Conservation (phyloP, 345 rosid species). For the Eucalyptus erythrocorys region DNA sequence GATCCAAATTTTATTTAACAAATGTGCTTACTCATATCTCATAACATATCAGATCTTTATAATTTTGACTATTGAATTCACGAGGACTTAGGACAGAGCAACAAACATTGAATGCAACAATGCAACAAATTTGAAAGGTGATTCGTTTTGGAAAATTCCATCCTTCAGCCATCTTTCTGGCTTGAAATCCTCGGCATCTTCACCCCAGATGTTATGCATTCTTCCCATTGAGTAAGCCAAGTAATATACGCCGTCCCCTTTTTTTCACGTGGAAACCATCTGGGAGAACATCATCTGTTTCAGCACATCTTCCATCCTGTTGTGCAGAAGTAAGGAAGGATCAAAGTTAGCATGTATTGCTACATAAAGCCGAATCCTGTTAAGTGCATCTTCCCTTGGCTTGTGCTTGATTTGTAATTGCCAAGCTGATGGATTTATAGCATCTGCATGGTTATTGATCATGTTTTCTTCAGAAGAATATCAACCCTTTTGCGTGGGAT, state of each 20-base stretch:
- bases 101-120: constrained; percentile 49
- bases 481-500: background rate
- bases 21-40: too few species aligned
- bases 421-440: background rate
- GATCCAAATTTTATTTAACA: too few species aligned
- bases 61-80: background rate
- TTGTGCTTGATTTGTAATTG: background rate
- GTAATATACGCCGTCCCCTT: constrained; percentile 46
- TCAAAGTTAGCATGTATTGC: background rate
- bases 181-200: constrained; percentile 48
- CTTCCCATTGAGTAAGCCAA: constrained; percentile 74
- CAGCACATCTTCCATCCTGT: constrained; percentile 55
- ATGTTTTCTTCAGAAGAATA: background rate
- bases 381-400: background rate
- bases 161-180: constrained; percentile 77
- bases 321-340: background rate
- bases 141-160: constrained; percentile 55
- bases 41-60: too few species aligned
- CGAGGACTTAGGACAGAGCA: background rate
- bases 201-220: constrained; percentile 70
- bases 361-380: background rate
- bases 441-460: background rate
- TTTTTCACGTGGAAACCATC: constrained; percentile 50
- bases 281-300: constrained; percentile 56
- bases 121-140: constrained; percentile 57